These are phyloP conservation scores for Corchorus capsularis DNA, from an alignment of 345 rosid species.

Conservation along the genomic window DNA sequence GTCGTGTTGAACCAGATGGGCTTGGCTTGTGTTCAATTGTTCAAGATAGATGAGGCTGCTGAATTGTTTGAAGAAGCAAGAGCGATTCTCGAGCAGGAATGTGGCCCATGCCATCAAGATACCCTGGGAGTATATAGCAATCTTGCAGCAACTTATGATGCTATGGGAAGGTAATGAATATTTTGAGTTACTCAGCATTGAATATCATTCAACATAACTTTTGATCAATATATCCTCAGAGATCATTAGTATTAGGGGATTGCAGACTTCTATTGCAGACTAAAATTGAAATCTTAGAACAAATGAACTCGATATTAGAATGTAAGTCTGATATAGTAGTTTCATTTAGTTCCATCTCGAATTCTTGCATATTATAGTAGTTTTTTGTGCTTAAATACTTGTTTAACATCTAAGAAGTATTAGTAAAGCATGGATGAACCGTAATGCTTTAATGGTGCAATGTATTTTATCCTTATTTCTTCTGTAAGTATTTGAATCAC, in stretches of 20 bases:
- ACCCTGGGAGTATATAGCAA: conserved; percentile 96
- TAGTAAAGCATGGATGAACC: conserved; percentile 3
- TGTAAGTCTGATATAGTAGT: not conserved
- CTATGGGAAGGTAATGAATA: conserved; percentile 90
- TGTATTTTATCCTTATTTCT: not conserved
- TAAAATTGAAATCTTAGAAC: not conserved
- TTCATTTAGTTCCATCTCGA: not conserved
- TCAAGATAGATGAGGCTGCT: conserved; percentile 95
- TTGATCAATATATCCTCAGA: not conserved
- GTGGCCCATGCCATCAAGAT: conserved; percentile 96
- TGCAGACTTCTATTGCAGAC: not conserved
- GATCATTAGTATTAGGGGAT: not conserved
- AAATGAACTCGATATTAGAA: not conserved
- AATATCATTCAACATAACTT: conserved; percentile 11
- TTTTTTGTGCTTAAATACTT: not conserved
- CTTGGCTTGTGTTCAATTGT: conserved; percentile 93
- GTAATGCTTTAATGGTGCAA: not conserved
- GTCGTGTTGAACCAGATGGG: conserved; percentile 99
- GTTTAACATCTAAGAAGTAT: not conserved
- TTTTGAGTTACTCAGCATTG: not conserved
- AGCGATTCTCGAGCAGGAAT: conserved; percentile 81
- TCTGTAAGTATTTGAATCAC: not conserved
- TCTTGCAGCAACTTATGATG: conserved; percentile 98
- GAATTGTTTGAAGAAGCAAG: conserved; percentile 96
- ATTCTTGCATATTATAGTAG: too few relatives aligned